A percentile compares a stretch with the other conserved stretches of the same genome.
Conservation (phyloP, 1,284 basidiomycete species). For the Trichosporon inkin region DNA sequence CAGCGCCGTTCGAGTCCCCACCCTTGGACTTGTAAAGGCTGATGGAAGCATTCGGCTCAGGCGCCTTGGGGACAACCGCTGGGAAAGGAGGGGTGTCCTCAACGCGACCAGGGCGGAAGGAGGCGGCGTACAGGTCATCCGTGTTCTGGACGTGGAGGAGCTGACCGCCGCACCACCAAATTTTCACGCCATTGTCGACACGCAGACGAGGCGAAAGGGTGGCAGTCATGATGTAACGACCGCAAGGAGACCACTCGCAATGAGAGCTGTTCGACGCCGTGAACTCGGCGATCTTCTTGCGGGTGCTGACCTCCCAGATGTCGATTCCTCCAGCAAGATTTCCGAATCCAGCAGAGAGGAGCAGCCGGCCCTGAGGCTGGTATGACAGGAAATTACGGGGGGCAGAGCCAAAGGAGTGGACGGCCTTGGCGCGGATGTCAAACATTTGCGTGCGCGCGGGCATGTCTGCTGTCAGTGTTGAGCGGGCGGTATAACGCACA, state of each 20-base stretch:
- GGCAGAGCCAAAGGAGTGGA: constrained; percentile 85
- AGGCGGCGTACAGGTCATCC: constrained; percentile 76
- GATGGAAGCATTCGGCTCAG: constrained; percentile 63
- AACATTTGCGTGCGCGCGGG: constrained; percentile 90
- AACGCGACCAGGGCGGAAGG: constrained; percentile 72
- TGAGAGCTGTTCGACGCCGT: constrained; percentile 82
- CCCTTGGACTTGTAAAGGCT: constrained; percentile 36
- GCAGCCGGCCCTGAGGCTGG: constrained; percentile 86
- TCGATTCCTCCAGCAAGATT: constrained; percentile 93
- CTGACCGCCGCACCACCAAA: constrained; percentile 88
- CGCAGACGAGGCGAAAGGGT: constrained; percentile 88
- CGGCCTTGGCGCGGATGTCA: constrained; percentile 78
- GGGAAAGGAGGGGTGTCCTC: constrained; percentile 70
- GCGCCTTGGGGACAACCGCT: constrained; percentile 66
- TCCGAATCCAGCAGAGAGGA: constrained; percentile 90
- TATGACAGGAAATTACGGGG: constrained; percentile 90
- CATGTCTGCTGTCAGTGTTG: constrained; percentile 57
- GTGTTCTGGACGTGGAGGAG: constrained; percentile 79
- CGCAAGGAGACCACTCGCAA: constrained; percentile 94
- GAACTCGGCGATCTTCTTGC: constrained; percentile 78
- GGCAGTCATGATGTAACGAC: constrained; percentile 86
- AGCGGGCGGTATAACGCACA: constrained; percentile 58
- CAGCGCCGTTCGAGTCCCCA: constrained; percentile 42
- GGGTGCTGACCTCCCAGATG: constrained; percentile 80
- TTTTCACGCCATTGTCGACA: constrained; percentile 94